Percentiles rank a stretch among this genome's conserved stretches.
Evolutionary conservation across 1,139 yeast species (phyloP).

Genomic region (Suhomyces wounanorum): DNA sequence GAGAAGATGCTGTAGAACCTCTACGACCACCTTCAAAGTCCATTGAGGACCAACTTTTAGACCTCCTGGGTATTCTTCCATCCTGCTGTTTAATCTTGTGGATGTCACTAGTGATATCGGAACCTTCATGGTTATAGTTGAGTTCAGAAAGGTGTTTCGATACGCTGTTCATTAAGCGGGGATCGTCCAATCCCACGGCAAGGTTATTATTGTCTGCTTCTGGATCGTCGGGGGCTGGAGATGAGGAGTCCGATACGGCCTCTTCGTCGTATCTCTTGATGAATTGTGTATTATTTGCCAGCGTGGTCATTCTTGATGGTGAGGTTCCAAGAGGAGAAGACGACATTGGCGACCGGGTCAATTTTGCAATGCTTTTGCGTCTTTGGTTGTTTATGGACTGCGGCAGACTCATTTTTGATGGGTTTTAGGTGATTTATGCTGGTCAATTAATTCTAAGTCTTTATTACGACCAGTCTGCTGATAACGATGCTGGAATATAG

Average conservation of each 20-base stretch:
- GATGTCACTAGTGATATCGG: slow-evolving; percentile 27
- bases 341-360: slow-evolving; percentile 18
- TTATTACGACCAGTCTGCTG: not conserved
- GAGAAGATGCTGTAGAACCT: slow-evolving; percentile 63
- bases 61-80: slow-evolving; percentile 17
- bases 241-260: slow-evolving; percentile 13
- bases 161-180: slow-evolving; percentile 26
- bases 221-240: slow-evolving; percentile 10
- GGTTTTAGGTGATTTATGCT: not conserved
- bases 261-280: slow-evolving; percentile 10
- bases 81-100: slow-evolving; percentile 18
- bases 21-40: slow-evolving; percentile 39
- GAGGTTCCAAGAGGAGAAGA: slow-evolving; percentile 13
- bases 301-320: slow-evolving; percentile 7
- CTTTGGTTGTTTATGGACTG: slow-evolving; percentile 7
- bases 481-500: not conserved
- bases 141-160: slow-evolving; percentile 32
- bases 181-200: slow-evolving; percentile 28
- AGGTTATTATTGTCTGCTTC: slow-evolving; percentile 18
- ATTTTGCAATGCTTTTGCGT: slow-evolving; percentile 17
- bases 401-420: slow-evolving; percentile 11
- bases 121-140: slow-evolving; percentile 21
- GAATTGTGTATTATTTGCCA: slow-evolving; percentile 11
- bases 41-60: slow-evolving; percentile 31
- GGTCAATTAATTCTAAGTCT: not conserved